Evolutionary conservation across 257 asterid species (phyloP).

Genomic region (Penstemon newberryi): DNA sequence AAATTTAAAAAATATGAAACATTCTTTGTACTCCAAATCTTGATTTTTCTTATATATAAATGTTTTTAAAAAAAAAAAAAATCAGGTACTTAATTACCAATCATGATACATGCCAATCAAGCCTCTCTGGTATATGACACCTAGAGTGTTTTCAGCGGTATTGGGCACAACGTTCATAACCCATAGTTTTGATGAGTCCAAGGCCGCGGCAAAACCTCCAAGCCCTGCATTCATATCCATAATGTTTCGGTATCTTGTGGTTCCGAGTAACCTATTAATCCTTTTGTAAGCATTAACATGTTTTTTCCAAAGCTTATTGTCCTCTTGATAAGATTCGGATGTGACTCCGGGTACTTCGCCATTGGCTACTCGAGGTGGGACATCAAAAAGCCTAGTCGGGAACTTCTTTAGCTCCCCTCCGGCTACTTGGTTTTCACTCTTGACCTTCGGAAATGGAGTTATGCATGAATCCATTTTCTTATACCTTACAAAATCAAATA

Average conservation of each 20-base stretch:
- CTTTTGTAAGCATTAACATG: slow-evolving; percentile 65
- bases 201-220: slow-evolving; percentile 87
- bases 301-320: slow-evolving; percentile 72
- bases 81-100: slow-evolving; percentile 58
- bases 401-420: slow-evolving; percentile 71
- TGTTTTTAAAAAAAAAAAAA: slow-evolving; percentile 9
- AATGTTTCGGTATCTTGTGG: slow-evolving; percentile 73
- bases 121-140: slow-evolving; percentile 78
- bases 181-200: slow-evolving; percentile 81
- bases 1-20: not conserved
- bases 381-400: slow-evolving; percentile 76
- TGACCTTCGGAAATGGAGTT: slow-evolving; percentile 68
- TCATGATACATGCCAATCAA: slow-evolving; percentile 91
- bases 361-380: slow-evolving; percentile 70
- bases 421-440: slow-evolving; percentile 48
- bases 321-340: slow-evolving; percentile 58
- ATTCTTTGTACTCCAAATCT: slow-evolving; percentile 22
- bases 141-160: slow-evolving; percentile 65
- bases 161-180: slow-evolving; percentile 93
- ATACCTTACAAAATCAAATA: slow-evolving; percentile 51
- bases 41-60: not conserved
- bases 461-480: slow-evolving; percentile 75
- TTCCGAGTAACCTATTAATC: slow-evolving; percentile 51
- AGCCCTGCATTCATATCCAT: slow-evolving; percentile 97
- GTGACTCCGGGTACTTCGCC: slow-evolving; percentile 69